Evolutionary conservation across 2,329 filamentous ascomycete species (phyloP).

Genomic region (Penicillium sp.): DNA sequence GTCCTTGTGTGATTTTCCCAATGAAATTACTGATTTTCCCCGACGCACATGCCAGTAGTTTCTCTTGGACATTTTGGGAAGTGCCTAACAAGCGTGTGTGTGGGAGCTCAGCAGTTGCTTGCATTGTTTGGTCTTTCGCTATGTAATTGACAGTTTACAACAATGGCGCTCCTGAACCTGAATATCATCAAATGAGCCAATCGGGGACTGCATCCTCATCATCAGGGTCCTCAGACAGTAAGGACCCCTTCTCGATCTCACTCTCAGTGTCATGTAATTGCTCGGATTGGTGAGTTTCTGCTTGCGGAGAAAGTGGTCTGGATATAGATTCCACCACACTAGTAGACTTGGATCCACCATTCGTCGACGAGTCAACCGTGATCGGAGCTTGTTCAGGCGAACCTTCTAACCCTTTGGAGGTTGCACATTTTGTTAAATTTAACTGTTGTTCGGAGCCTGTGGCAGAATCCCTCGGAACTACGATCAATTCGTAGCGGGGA

Average conservation of each 20-base stretch:
- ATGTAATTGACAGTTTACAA: not conserved
- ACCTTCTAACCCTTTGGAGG: slow-evolving; percentile 6
- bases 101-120: too few relatives aligned
- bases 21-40: too few relatives aligned
- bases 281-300: not conserved
- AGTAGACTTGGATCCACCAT: slow-evolving; percentile 20
- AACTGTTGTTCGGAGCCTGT: not conserved
- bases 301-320: slow-evolving; percentile 13
- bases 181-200: slow-evolving; percentile 50
- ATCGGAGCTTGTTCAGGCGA: slow-evolving; percentile 24
- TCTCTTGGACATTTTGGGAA: too few relatives aligned
- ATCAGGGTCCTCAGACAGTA: slow-evolving; percentile 62
- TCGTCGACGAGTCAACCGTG: slow-evolving; percentile 25
- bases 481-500: slow-evolving; percentile 31
- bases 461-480: slow-evolving; percentile 23
- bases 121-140: too few relatives aligned
- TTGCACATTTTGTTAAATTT: not conserved
- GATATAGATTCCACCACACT: slow-evolving; percentile 28
- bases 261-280: slow-evolving; percentile 26
- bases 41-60: too few relatives aligned
- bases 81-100: too few relatives aligned
- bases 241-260: slow-evolving; percentile 48
- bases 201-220: slow-evolving; percentile 65
- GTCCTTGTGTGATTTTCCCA: not conserved
- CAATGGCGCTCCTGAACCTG: not conserved